These are phyloP conservation scores for Fomes fomentarius DNA, from an alignment of 1,284 basidiomycete species.

Conservation along the genomic window DNA sequence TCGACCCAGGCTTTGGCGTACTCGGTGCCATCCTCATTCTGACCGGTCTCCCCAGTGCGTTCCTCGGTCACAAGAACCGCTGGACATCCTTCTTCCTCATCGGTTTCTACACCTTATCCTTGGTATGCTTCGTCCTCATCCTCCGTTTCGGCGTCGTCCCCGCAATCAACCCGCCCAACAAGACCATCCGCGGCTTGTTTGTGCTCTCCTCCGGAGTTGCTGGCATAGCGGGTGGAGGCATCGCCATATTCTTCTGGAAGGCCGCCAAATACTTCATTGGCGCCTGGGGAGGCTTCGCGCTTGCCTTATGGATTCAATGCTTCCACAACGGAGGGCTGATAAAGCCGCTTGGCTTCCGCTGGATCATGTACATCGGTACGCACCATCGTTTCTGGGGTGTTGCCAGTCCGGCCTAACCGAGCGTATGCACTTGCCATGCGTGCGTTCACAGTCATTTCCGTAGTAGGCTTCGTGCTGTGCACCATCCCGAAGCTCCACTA, in stretches of 20 bases:
- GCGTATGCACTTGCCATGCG: conserved; percentile 15
- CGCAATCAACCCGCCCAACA: conserved; percentile 79
- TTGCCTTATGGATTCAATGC: conserved; percentile 88
- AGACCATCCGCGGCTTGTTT: conserved; percentile 86
- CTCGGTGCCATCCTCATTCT: conserved; percentile 88
- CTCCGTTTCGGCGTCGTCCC: conserved; percentile 86
- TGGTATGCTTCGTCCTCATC: conserved; percentile 88
- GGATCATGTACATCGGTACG: conserved; percentile 86
- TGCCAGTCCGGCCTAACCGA: conserved; percentile 13
- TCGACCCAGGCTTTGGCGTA: conserved; percentile 90
- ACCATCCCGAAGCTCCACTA: conserved; percentile 68
- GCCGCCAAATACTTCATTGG: conserved; percentile 85
- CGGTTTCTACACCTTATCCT: conserved; percentile 86
- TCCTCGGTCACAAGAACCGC: conserved; percentile 92
- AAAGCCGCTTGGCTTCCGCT: conserved; percentile 73
- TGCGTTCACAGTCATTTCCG: conserved; percentile 35
- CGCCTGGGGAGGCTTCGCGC: conserved; percentile 86
- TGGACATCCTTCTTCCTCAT: conserved; percentile 95
- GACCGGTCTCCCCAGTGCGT: conserved; percentile 87
- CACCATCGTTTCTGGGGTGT: conserved; percentile 11
- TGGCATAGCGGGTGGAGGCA: conserved; percentile 80
- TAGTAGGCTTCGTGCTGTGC: conserved; percentile 51
- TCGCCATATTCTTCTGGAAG: conserved; percentile 91
- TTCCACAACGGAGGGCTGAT: conserved; percentile 85
- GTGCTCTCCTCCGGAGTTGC: conserved; percentile 83